These are phyloP conservation scores for Microcos paniculata DNA, from an alignment of 345 rosid species.

Conservation along the genomic window DNA sequence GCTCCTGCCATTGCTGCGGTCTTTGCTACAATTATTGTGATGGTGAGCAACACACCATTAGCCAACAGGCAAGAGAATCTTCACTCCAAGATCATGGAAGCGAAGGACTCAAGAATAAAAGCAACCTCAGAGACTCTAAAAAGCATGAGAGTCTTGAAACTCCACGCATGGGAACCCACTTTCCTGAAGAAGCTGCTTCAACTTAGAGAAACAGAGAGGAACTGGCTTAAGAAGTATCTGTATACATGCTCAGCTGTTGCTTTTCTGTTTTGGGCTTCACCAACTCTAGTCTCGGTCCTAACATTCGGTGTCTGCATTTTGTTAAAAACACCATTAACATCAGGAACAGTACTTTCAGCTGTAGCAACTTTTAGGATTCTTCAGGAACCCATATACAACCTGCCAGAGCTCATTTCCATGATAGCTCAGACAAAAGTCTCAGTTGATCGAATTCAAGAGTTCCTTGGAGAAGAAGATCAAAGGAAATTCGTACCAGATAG, in stretches of 20 bases:
- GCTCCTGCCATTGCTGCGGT: constrained; percentile 59
- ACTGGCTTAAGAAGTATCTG: constrained; percentile 47
- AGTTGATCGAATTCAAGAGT: constrained; percentile 43
- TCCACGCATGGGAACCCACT: constrained; percentile 49
- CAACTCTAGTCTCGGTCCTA: constrained; percentile 52
- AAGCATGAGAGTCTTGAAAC: constrained; percentile 54
- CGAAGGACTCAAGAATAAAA: constrained; percentile 37
- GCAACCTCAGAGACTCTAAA: constrained; percentile 64
- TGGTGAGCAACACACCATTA: constrained; percentile 70
- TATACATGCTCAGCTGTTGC: constrained; percentile 55
- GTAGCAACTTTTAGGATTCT: constrained; percentile 60
- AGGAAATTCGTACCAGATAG: constrained; percentile 22
- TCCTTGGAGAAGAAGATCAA: constrained; percentile 46
- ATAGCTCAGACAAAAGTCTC: constrained; percentile 57
- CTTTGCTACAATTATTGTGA: constrained; percentile 45
- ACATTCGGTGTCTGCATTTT: constrained; percentile 58
- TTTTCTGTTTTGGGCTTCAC: constrained; percentile 65
- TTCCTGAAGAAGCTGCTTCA: constrained; percentile 46
- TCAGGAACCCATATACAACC: constrained; percentile 63
- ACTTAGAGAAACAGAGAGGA: constrained; percentile 53
- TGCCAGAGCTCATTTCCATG: constrained; percentile 64
- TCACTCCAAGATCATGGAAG: constrained; percentile 62
- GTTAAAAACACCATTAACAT: constrained; percentile 36
- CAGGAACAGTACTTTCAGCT: constrained; percentile 58
- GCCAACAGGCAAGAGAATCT: constrained; percentile 52